phyloP scores from a whole-genome alignment of 805 yeast genomes.

The Yamadazyma olivae region DNA sequence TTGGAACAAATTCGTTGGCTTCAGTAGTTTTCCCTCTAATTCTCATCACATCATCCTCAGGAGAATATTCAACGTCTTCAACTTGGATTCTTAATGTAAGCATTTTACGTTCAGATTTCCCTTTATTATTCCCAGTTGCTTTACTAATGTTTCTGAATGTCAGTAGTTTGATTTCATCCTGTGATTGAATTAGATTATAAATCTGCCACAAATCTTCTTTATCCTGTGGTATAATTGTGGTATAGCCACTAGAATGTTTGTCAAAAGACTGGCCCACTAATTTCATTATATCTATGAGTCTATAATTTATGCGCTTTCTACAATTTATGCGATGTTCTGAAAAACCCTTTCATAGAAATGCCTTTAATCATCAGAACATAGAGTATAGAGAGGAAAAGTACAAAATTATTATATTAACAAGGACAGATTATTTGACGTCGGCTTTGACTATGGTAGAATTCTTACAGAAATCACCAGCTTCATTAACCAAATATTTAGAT shows the following conservation, averaged over 20 bases:
- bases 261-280: constrained; percentile 39
- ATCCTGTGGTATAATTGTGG: constrained; percentile 73
- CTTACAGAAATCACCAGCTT: constrained; percentile 73
- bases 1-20: constrained; percentile 72
- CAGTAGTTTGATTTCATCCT: constrained; percentile 69
- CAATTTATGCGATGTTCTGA: too few relatives aligned
- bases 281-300: too few relatives aligned
- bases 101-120: constrained; percentile 52
- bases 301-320: too few relatives aligned
- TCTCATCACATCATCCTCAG: constrained; percentile 73
- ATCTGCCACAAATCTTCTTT: constrained; percentile 88
- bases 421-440: constrained; percentile 53
- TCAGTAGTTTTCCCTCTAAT: constrained; percentile 73
- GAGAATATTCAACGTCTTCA: constrained; percentile 72
- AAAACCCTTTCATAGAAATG: too few relatives aligned
- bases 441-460: constrained; percentile 73
- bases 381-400: too few relatives aligned
- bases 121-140: constrained; percentile 36
- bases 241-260: constrained; percentile 14
- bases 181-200: constrained; percentile 73
- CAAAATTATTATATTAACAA: too few relatives aligned
- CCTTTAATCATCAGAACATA: too few relatives aligned
- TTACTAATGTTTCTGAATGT: constrained; percentile 64
- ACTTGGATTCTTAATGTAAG: constrained; percentile 53
- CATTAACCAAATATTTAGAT: constrained; percentile 70